phyloP scores from a whole-genome alignment of 1,284 basidiomycete genomes.

The Anthracocystis setariae region DNA sequence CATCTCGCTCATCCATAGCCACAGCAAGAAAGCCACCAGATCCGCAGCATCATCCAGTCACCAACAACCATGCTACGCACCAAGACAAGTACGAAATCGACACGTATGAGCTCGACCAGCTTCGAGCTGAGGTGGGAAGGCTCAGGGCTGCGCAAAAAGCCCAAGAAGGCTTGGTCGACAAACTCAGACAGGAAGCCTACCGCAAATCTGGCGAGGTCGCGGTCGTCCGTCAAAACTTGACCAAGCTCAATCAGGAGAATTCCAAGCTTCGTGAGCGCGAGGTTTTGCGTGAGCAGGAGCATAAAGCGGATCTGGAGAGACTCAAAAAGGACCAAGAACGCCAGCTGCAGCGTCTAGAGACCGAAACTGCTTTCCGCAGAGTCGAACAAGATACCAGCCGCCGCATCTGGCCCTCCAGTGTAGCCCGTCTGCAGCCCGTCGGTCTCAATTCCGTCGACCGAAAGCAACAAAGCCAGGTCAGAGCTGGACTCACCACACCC shows the following conservation, averaged over 20 bases:
- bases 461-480: conserved; percentile 37
- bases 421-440: conserved; percentile 40
- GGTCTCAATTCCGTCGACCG: conserved; percentile 27
- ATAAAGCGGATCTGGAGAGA: conserved; percentile 39
- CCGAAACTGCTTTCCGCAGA: conserved; percentile 53
- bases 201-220: conserved; percentile 55
- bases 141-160: conserved; percentile 34
- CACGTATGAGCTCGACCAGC: conserved; percentile 17
- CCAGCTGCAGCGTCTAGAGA: conserved; percentile 52
- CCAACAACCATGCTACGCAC: background rate
- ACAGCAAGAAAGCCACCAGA: conserved; percentile 17
- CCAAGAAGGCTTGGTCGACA: conserved; percentile 44
- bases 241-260: conserved; percentile 50
- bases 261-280: conserved; percentile 47
- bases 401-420: conserved; percentile 54
- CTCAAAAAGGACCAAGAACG: conserved; percentile 51
- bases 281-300: conserved; percentile 43
- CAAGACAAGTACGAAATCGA: background rate
- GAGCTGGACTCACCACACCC: conserved; percentile 44
- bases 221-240: conserved; percentile 56
- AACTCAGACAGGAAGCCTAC: conserved; percentile 44
- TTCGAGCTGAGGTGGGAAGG: conserved; percentile 35
- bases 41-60: background rate
- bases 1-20: background rate
- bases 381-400: conserved; percentile 60